Base-by-base conservation (phyloP, 257 asterid species). In the Gynochthodes officinalis region DNA sequence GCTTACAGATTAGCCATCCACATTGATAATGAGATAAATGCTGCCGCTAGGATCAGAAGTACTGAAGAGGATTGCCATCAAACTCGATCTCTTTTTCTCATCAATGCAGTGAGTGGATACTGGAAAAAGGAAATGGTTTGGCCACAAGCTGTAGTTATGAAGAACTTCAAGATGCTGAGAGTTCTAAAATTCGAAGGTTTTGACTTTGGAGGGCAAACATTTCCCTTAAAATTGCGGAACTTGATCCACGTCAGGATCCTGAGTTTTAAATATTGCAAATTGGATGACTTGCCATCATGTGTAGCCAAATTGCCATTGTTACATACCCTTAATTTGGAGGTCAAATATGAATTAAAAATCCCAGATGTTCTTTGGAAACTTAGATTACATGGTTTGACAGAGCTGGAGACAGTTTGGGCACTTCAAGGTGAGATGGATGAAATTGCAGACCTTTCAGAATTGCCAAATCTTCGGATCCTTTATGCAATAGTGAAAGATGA, bases 301-400 rank as follows among this genome's bases (percentile, higher is more conserved):
- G 37, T 50, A 49, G 46, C 32, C 19, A n/a, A 52, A 21, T 69
- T 69, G 11, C 73, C 73, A 19, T 52, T 43, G 42, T 35, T 69
- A 5, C 64, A 69, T 1, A 69, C 59, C 7, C 46, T 69, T 50
- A 10, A 16, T 69, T 4, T 69, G 35, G 0, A n/a, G 5, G 21
- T 28, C 25, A 50, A 0, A 2, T 0, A 4, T 30, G 48, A n/a
- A 33, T 13, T 52, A 11, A 48, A 18, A 32, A 48, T 52, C 21
- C 63, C 73, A 8, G 13, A 69, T 30, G 27, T 69, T 4, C 18
- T 69, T 32, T 69, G 62, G 63, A 69, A 68, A 18, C 62, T 68
- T 8, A 4, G 32, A 32, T 2, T 68, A 1, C 35, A 50, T 11
- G 73, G 73, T 7, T 33, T 68, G 33, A 32, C 19, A 2, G 62